These are phyloP conservation scores for Hapsidospora chrysogenum DNA, from an alignment of 495 filamentous ascomycete genomes.

Conservation along the genomic window DNA sequence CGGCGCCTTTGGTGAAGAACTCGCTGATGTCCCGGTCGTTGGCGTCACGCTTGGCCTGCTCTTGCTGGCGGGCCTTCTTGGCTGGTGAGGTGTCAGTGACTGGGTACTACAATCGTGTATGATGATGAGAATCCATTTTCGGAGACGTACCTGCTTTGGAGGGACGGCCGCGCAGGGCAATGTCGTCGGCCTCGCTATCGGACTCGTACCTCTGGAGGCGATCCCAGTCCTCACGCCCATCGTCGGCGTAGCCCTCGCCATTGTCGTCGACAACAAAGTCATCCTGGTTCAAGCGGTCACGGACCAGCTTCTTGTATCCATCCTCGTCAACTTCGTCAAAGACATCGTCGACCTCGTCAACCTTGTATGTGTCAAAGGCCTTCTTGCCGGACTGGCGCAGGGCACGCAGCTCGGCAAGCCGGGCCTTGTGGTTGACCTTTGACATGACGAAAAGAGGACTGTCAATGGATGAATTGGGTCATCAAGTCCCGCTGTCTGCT, in stretches of 20 bases:
- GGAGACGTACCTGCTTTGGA: conserved; percentile 22
- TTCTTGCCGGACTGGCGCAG: conserved; percentile 84
- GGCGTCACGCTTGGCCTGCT: conserved; percentile 68
- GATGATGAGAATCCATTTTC: neutral
- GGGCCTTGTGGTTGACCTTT: conserved; percentile 25
- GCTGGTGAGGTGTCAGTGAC: conserved; percentile 21
- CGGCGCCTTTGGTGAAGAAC: conserved; percentile 69
- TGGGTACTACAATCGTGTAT: conserved; percentile 1
- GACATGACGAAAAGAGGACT: conserved; percentile 16
- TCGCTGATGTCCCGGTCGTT: conserved; percentile 83
- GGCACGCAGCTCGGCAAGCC: conserved; percentile 66
- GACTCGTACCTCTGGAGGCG: conserved; percentile 45
- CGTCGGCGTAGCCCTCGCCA: conserved; percentile 87
- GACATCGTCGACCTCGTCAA: conserved; percentile 66
- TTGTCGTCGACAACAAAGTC: conserved; percentile 96
- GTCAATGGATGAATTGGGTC: neutral
- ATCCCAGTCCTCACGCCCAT: conserved; percentile 95
- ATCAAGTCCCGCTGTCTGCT: conserved; percentile 7
- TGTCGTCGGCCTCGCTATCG: conserved; percentile 53
- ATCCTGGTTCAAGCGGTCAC: conserved; percentile 76
- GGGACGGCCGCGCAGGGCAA: conserved; percentile 40
- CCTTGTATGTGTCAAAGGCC: conserved; percentile 71
- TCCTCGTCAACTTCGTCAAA: conserved; percentile 97
- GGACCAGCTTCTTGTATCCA: conserved; percentile 89
- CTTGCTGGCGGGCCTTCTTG: conserved; percentile 83